Percentiles rank a stretch among this genome's conserved stretches.
phyloP scores from a whole-genome alignment of 2,329 filamentous ascomycete genomes.

The Fusarium neocosmosporiellum region DNA sequence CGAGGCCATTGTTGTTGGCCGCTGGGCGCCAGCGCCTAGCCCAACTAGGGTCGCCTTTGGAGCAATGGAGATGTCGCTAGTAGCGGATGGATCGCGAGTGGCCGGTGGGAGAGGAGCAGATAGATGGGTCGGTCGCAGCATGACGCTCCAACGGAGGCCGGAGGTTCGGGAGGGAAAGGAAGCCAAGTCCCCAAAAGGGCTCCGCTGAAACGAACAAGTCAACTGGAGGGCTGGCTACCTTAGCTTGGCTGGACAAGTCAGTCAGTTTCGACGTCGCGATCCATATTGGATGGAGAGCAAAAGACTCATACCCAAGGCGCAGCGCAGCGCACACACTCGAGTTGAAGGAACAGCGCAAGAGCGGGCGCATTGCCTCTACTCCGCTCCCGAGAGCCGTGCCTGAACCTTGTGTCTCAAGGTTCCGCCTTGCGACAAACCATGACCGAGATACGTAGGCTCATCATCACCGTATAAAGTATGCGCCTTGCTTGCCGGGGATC shows the following conservation, averaged over 20 bases:
- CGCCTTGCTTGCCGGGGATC: slow-evolving; percentile 37
- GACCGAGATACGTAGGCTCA: slow-evolving; percentile 34
- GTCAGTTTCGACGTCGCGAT: not conserved
- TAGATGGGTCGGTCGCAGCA: slow-evolving; percentile 15
- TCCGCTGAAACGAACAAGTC: slow-evolving; percentile 32
- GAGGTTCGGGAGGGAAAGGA: slow-evolving; percentile 37
- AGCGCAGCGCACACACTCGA: not conserved
- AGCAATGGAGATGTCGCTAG: slow-evolving; percentile 41
- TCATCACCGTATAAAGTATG: slow-evolving; percentile 36
- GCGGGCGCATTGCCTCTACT: slow-evolving; percentile 25
- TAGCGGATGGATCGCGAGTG: slow-evolving; percentile 39
- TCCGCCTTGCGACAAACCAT: slow-evolving; percentile 30
- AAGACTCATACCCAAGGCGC: slow-evolving; percentile 5
- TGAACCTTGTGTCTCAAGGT: slow-evolving; percentile 16
- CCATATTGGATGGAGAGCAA: not conserved
- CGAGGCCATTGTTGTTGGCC: slow-evolving; percentile 39
- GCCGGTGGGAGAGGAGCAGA: slow-evolving; percentile 28
- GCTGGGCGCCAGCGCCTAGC: slow-evolving; percentile 41
- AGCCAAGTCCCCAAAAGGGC: slow-evolving; percentile 22
- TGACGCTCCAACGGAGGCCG: slow-evolving; percentile 21
- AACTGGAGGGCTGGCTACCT: slow-evolving; percentile 20
- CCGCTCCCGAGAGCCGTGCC: slow-evolving; percentile 12
- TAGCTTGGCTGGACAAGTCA: slow-evolving; percentile 5
- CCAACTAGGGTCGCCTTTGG: slow-evolving; percentile 38
- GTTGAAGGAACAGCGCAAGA: not conserved